Evolutionary conservation across 345 rosid species (phyloP), one percentile per base, ranked within the genome.

Genomic region (Melaleuca alternifolia): DNA sequence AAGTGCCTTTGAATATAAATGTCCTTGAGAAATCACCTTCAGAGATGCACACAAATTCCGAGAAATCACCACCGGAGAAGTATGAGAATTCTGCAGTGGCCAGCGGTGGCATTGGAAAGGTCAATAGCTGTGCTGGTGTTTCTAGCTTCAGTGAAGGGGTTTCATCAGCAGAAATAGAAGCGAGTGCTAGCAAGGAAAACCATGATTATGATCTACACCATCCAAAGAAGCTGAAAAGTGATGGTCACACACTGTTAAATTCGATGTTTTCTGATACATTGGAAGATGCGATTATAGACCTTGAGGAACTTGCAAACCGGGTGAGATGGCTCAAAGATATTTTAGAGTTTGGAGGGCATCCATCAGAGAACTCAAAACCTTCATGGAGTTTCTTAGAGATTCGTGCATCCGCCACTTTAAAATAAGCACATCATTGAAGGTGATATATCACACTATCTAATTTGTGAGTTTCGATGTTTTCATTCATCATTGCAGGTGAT

Each of bases 241-340:
- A 89, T 50, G 89, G 46, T 86, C 87, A 53, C 46, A 46, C 92
- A 79, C 37, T 50, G 46, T 85, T 89, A 24, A 90, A 94, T 81
- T 90, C 94, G 11, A 89, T 85, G 50, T 85, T 84, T 85, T 89
- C 94, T 24, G 91, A 92, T 86, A 85, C 93, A 7, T 76, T 89
- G 3, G 98, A 94, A 89, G 94, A 93, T 87, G 91, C 95, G 6
- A 84, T 94, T 85, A 37, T 91, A 89, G 95, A 94, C 90, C 85
- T 93, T 84, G 98, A 95, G 91, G 96, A 91, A 85, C 92, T 94
- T 81, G 89, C 90, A 21, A 90, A 87, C 85, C 92, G 93, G 59
- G 87, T 94, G 28, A 90, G 89, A 83, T 93, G 93, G 97, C 89
- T 94, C 21, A 92, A 92, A 89, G 83, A 56, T 26, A 90, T 91